phyloP scores from a whole-genome alignment of 2,329 filamentous ascomycete species.

The Aureobasidium subglaciale region DNA sequence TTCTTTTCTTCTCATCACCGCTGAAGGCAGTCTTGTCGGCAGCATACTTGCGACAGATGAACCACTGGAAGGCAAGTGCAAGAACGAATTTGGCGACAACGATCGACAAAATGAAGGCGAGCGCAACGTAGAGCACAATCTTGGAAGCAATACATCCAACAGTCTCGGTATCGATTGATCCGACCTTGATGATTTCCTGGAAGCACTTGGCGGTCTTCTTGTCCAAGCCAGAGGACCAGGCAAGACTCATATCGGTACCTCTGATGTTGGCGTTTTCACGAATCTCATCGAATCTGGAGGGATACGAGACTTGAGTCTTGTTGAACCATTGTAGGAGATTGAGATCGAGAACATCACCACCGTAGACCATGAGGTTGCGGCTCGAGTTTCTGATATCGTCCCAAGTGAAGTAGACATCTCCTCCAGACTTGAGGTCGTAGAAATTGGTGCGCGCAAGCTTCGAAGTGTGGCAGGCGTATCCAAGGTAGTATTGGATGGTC shows the following conservation, averaged over 20 bases:
- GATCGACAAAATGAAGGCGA: slow-evolving; percentile 86
- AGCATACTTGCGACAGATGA: slow-evolving; percentile 78
- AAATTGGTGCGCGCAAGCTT: slow-evolving; percentile 61
- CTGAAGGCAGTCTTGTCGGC: slow-evolving; percentile 78
- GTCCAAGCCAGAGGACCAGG: slow-evolving; percentile 71
- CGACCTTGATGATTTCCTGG: slow-evolving; percentile 90
- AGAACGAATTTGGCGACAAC: slow-evolving; percentile 82
- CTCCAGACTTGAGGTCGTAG: slow-evolving; percentile 62
- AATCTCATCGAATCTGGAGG: slow-evolving; percentile 71
- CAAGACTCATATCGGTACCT: slow-evolving; percentile 82
- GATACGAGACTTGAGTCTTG: slow-evolving; percentile 66
- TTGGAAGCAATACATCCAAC: slow-evolving; percentile 96
- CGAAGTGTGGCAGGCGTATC: slow-evolving; percentile 85
- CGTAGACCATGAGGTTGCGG: slow-evolving; percentile 90
- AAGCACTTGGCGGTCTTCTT: slow-evolving; percentile 82
- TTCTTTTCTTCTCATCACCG: slow-evolving; percentile 72
- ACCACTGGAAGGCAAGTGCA: slow-evolving; percentile 92
- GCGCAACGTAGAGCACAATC: slow-evolving; percentile 88
- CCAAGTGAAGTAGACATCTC: slow-evolving; percentile 96
- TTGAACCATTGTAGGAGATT: slow-evolving; percentile 90
- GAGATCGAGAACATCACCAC: slow-evolving; percentile 85
- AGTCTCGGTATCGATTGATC: slow-evolving; percentile 89
- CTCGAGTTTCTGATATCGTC: slow-evolving; percentile 82
- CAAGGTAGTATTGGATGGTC: slow-evolving; percentile 68
- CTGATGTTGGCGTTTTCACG: slow-evolving; percentile 63